Percentiles rank a stretch among this genome's conserved stretches.
Evolutionary conservation across 2,329 filamentous ascomycete species (phyloP).

Genomic region (Ustulina deusta): DNA sequence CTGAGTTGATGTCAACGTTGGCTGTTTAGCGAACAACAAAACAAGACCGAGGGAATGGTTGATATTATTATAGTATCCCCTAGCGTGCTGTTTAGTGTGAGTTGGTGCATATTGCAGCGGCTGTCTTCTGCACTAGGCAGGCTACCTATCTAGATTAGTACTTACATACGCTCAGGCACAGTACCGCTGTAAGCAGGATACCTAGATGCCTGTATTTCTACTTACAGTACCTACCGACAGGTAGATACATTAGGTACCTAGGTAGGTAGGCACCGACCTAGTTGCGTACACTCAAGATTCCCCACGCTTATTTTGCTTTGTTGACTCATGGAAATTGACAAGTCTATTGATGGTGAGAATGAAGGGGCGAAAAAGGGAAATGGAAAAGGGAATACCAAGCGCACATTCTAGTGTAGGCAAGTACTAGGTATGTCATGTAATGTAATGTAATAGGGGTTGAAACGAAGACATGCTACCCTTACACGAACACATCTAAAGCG

Average conservation of each 20-base stretch:
- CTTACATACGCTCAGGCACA: no score
- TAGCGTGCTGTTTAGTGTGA: neutral
- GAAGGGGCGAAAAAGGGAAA: no score
- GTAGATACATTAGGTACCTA: no score
- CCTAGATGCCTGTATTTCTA: no score
- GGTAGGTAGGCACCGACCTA: no score
- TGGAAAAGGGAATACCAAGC: neutral
- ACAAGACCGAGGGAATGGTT: neutral
- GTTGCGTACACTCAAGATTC: no score
- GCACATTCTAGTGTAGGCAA: no score
- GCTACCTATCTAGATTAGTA: no score
- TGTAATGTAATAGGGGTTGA: conserved; percentile 13
- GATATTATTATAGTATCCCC: neutral
- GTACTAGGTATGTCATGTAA: neutral
- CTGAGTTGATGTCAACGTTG: neutral
- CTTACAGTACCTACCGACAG: no score
- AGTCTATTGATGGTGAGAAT: neutral
- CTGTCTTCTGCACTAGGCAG: neutral
- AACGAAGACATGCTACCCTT: conserved; percentile 1
- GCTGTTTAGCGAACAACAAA: neutral
- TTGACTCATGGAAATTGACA: no score
- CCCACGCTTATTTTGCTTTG: no score
- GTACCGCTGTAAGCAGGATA: no score
- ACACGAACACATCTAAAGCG: neutral
- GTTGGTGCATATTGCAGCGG: neutral